These are phyloP conservation scores for Akebia trifoliata DNA, from an alignment of 164 flowering plant species.

Conservation along the genomic window DNA sequence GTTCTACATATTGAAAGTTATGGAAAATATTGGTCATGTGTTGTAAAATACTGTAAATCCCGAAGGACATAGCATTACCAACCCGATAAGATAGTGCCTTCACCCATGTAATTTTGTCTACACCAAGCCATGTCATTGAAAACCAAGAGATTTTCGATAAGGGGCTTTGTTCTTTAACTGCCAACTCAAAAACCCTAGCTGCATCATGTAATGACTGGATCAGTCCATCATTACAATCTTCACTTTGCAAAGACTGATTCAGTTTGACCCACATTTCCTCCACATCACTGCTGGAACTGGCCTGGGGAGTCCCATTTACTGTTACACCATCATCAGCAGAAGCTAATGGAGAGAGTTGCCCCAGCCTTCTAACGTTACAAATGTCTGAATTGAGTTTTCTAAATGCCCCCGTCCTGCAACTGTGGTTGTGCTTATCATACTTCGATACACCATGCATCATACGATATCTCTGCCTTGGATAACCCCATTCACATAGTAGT, in stretches of 20 bases:
- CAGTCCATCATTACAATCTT: constrained; percentile 61
- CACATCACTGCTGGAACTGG: constrained; percentile 45
- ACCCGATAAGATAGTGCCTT: constrained; percentile 94
- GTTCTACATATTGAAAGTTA: too few relatives aligned
- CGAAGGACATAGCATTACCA: too few relatives aligned
- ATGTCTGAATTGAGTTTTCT: constrained; percentile 14
- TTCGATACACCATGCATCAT: constrained; percentile 25
- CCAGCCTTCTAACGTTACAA: constrained; percentile 35
- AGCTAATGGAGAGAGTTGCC: constrained; percentile 31
- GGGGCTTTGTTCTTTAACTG: constrained; percentile 53
- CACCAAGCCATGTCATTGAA: constrained; percentile 87
- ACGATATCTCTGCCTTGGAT: constrained; percentile 34
- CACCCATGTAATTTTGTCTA: constrained; percentile 77
- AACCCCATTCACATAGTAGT: constrained; percentile 29
- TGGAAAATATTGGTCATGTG: too few relatives aligned
- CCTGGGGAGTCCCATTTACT: constrained; percentile 63
- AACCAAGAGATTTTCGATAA: constrained; percentile 63
- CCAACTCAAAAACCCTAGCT: constrained; percentile 87
- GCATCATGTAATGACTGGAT: constrained; percentile 86
- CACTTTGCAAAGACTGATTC: constrained; percentile 52
- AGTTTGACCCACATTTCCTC: constrained; percentile 67
- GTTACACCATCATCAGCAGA: constrained; percentile 81
- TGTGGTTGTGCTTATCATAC: too few relatives aligned
- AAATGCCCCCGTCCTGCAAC: too few relatives aligned
- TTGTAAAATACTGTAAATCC: too few relatives aligned